Evolutionary conservation across 2,329 filamentous ascomycete genomes (phyloP).

Genomic region (Aplosporella prunicola): DNA sequence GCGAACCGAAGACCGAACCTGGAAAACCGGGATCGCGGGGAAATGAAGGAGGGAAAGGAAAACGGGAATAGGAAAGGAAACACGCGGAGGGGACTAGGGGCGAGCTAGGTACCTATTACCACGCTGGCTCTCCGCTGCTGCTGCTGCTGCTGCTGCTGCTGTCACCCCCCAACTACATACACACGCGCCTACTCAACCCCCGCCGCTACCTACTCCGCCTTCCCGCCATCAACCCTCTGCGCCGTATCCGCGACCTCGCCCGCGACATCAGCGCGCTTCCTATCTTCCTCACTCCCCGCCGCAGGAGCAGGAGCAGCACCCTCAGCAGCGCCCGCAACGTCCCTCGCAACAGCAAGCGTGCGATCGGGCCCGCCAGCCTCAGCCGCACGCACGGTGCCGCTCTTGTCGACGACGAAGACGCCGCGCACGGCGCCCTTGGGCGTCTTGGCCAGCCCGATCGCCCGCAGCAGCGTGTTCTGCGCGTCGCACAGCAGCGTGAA

Average conservation of each 20-base stretch:
- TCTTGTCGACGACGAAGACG: constrained; percentile 78
- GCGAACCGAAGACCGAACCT: constrained; percentile 39
- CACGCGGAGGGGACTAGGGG: background rate
- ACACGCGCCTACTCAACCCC: background rate
- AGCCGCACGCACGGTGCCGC: constrained; percentile 67
- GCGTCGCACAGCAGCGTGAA: constrained; percentile 86
- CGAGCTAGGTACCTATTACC: background rate
- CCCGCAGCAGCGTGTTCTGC: constrained; percentile 61
- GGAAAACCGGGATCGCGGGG: constrained; percentile 27
- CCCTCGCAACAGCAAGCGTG: constrained; percentile 68
- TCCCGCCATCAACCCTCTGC: constrained; percentile 24
- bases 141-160: no score
- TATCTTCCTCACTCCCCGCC: no score
- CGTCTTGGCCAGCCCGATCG: constrained; percentile 79
- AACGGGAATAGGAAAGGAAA: background rate
- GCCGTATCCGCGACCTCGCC: constrained; percentile 40
- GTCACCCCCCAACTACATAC: background rate
- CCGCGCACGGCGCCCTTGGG: constrained; percentile 74
- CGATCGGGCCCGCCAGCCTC: constrained; percentile 67
- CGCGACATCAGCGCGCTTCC: constrained; percentile 13
- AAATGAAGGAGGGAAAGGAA: constrained; percentile 13
- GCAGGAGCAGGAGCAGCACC: no score
- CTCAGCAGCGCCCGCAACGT: constrained; percentile 40
- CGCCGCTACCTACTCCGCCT: background rate
- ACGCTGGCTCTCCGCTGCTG: background rate